A percentile compares a stretch with the other conserved stretches of the same genome.
Evolutionary conservation across 192 early-diverging fungal species (phyloP).

Genomic region (Chytriomyces sp.): DNA sequence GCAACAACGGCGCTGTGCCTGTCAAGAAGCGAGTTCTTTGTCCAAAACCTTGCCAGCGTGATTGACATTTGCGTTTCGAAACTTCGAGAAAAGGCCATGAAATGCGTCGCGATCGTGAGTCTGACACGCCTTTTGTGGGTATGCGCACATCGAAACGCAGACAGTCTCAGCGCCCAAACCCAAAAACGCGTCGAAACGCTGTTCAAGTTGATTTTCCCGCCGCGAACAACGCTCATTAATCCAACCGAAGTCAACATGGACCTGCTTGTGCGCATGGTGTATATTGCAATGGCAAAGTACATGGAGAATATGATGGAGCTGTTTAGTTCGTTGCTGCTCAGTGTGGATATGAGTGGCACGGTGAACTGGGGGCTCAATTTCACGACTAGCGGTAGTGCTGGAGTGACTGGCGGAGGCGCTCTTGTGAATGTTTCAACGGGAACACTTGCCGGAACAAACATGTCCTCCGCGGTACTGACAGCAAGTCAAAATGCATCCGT

Average conservation of each 20-base stretch:
- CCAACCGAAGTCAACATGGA: conserved; percentile 71
- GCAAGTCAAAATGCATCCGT: not conserved
- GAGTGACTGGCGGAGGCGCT: not conserved
- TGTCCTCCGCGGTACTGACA: not conserved
- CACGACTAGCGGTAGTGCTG: not conserved
- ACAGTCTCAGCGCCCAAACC: conserved; percentile 55
- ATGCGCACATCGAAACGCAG: conserved; percentile 88
- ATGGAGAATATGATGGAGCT: conserved; percentile 73
- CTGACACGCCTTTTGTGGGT: conserved; percentile 88
- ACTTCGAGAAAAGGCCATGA: conserved; percentile 39
- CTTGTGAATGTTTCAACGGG: not conserved
- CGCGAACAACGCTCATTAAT: conserved; percentile 56
- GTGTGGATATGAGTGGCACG: conserved; percentile 51
- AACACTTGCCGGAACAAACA: not conserved
- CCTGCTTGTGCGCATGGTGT: conserved; percentile 73
- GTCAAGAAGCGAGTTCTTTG: conserved; percentile 86
- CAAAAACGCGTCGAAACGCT: conserved; percentile 60
- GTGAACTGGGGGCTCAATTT: not conserved
- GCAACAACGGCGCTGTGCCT: conserved; percentile 89
- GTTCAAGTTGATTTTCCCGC: conserved; percentile 70
- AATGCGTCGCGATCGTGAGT: conserved; percentile 74
- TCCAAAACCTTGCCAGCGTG: conserved; percentile 69
- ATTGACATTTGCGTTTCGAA: conserved; percentile 50
- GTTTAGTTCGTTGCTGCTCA: conserved; percentile 69
- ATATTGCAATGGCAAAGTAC: conserved; percentile 66